Evolutionary conservation across 371 early-diverging fungal species (phyloP).

Genomic region (Mortierella sp.): DNA sequence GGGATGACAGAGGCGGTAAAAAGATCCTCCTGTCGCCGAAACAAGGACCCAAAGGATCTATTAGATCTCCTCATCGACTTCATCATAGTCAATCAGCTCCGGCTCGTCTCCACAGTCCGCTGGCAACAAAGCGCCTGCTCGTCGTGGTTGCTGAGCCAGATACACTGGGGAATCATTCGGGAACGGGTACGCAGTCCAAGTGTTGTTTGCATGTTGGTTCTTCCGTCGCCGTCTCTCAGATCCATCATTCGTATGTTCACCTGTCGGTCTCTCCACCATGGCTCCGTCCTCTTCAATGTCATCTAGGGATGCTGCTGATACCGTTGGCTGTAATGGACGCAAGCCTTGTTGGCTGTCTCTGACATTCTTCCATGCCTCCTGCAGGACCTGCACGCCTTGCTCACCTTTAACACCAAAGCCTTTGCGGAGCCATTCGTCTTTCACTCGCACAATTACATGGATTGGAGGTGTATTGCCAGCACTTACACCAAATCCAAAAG

Average conservation of each 20-base stretch:
- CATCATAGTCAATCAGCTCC: too few species aligned
- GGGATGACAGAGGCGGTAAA: too few species aligned
- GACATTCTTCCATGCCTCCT: constrained; percentile 52
- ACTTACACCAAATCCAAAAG: not conserved
- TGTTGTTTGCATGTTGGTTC: constrained; percentile 32
- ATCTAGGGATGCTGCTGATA: too few species aligned
- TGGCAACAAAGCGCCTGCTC: too few species aligned
- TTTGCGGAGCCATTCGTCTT: constrained; percentile 48
- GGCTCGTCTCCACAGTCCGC: too few species aligned
- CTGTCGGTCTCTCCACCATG: too few species aligned
- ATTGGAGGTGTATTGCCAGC: constrained; percentile 20
- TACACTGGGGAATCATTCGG: constrained; percentile 43
- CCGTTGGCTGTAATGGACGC: constrained; percentile 26
- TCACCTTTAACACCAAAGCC: constrained; percentile 49
- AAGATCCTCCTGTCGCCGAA: too few species aligned
- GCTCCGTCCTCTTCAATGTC: too few species aligned
- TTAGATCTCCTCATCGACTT: too few species aligned
- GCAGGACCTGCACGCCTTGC: constrained; percentile 33
- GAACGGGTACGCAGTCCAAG: constrained; percentile 50
- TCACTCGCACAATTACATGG: constrained; percentile 45
- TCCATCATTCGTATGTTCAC: not conserved
- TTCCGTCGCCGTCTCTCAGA: constrained; percentile 39
- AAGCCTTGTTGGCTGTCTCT: constrained; percentile 41
- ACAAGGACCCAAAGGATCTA: too few species aligned
- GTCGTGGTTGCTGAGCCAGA: constrained; percentile 39